A percentile compares a stretch with the other conserved stretches of the same genome.
These are phyloP conservation scores for Pseudogymnoascus sp. DNA, from an alignment of 2,329 filamentous ascomycete species.

Conservation along the genomic window DNA sequence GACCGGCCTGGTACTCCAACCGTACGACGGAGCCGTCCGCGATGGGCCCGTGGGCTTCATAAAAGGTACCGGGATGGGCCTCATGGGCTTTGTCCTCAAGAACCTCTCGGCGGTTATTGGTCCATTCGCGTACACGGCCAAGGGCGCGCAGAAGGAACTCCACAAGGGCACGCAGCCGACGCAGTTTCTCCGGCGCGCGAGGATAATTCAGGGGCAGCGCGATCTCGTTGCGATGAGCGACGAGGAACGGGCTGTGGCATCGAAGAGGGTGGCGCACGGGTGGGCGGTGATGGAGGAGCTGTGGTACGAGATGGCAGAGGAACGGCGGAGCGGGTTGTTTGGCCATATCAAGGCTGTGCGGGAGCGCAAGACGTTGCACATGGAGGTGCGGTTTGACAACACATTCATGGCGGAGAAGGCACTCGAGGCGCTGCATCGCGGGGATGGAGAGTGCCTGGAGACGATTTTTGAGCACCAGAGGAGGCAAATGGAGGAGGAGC, in stretches of 20 bases:
- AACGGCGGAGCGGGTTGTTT: constrained; percentile 18
- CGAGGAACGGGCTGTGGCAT: constrained; percentile 25
- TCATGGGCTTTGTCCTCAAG: constrained; percentile 58
- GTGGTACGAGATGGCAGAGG: constrained; percentile 33
- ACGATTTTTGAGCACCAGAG: constrained; percentile 20
- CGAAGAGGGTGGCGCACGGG: constrained; percentile 32
- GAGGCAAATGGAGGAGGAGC: constrained; percentile 15
- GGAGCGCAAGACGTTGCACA: constrained; percentile 35
- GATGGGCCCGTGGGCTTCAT: constrained; percentile 46
- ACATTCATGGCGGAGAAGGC: constrained; percentile 39
- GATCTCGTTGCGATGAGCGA: constrained; percentile 33
- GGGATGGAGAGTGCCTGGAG: constrained; percentile 36
- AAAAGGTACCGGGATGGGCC: constrained; percentile 49
- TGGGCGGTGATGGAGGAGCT: constrained; percentile 38
- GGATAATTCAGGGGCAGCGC: constrained; percentile 50
- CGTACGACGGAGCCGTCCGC: constrained; percentile 48
- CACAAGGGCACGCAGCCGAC: constrained; percentile 45
- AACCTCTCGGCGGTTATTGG: constrained; percentile 54
- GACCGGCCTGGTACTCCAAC: constrained; percentile 54
- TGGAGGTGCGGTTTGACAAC: constrained; percentile 38
- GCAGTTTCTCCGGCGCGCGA: constrained; percentile 46
- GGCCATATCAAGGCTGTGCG: constrained; percentile 30
- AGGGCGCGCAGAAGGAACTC: constrained; percentile 55
- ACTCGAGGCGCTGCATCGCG: constrained; percentile 34
- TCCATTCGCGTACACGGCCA: constrained; percentile 53